Conservation (phyloP, 306 rosid species). For the Pyrus betulifolia region DNA sequence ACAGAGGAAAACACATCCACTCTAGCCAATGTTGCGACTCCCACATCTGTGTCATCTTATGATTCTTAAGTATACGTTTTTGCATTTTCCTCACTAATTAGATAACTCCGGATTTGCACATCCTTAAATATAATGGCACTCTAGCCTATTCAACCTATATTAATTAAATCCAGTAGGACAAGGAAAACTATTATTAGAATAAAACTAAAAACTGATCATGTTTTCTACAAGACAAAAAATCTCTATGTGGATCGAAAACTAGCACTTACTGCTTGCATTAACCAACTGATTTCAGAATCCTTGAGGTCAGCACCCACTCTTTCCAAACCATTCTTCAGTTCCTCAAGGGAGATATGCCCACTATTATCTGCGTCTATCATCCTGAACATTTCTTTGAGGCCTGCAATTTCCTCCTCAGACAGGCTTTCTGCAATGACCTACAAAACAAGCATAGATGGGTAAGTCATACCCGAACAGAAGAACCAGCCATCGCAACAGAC, state of each 20-base stretch:
- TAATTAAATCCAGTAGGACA: background rate
- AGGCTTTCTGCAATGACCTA: slow-evolving; percentile 88
- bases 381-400: slow-evolving; percentile 88
- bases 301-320: slow-evolving; percentile 66
- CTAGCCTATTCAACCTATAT: too few relatives aligned
- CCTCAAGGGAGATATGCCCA: slow-evolving; percentile 83
- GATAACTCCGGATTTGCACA: background rate
- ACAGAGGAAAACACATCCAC: too few relatives aligned
- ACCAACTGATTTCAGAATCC: slow-evolving; percentile 75
- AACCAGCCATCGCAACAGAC: background rate
- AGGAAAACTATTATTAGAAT: background rate
- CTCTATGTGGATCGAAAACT: background rate
- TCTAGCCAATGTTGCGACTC: too few relatives aligned
- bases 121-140: too few relatives aligned
- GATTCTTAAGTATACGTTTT: too few relatives aligned
- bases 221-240: slow-evolving; percentile 5
- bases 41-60: too few relatives aligned
- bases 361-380: slow-evolving; percentile 88
- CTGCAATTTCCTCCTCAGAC: slow-evolving; percentile 94
- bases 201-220: background rate
- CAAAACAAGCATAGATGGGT: slow-evolving; percentile 8
- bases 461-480: slow-evolving; percentile 22
- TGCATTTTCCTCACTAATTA: background rate
- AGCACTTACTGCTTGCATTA: slow-evolving; percentile 81
- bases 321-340: slow-evolving; percentile 77